Conservation (phyloP, 306 rosid species). For the Vigna radiata region DNA sequence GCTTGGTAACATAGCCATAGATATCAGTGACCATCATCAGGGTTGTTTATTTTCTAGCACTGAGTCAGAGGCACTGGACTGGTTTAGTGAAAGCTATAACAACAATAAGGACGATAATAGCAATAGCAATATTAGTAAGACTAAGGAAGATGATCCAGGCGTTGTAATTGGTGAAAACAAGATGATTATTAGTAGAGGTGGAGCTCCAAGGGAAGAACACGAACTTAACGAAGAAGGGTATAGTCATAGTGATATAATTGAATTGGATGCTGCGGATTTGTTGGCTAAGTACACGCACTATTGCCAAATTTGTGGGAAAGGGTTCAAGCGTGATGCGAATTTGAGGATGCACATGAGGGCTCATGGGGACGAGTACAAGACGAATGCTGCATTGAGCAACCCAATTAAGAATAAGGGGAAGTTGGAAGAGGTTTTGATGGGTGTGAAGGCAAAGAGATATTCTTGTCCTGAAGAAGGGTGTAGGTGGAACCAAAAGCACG, state of each 20-base stretch:
- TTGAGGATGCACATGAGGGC: slow-evolving; percentile 99
- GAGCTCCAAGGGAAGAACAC: not conserved
- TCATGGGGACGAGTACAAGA: slow-evolving; percentile 92
- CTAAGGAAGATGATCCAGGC: slow-evolving; percentile 44
- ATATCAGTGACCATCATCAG: slow-evolving; percentile 32
- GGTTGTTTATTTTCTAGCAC: slow-evolving; percentile 47
- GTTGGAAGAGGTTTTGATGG: slow-evolving; percentile 31
- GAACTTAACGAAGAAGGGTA: slow-evolving; percentile 29
- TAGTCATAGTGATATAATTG: slow-evolving; percentile 55
- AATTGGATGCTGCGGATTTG: slow-evolving; percentile 71
- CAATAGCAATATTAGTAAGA: not conserved
- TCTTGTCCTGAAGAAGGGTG: slow-evolving; percentile 96
- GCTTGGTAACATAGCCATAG: slow-evolving; percentile 21
- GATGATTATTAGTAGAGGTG: slow-evolving; percentile 3
- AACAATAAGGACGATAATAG: not conserved
- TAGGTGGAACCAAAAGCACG: slow-evolving; percentile 84
- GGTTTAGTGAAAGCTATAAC: slow-evolving; percentile 58
- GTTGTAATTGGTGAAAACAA: slow-evolving; percentile 45
- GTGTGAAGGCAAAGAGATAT: slow-evolving; percentile 61
- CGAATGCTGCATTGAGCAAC: slow-evolving; percentile 74
- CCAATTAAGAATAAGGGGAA: slow-evolving; percentile 55
- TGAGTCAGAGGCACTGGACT: slow-evolving; percentile 51
- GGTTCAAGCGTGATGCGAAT: slow-evolving; percentile 91
- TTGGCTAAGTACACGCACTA: slow-evolving; percentile 94
- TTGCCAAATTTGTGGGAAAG: slow-evolving; percentile 91